phyloP scores from a whole-genome alignment of 305 asterid genomes.

The Nicotiana rustica region DNA sequence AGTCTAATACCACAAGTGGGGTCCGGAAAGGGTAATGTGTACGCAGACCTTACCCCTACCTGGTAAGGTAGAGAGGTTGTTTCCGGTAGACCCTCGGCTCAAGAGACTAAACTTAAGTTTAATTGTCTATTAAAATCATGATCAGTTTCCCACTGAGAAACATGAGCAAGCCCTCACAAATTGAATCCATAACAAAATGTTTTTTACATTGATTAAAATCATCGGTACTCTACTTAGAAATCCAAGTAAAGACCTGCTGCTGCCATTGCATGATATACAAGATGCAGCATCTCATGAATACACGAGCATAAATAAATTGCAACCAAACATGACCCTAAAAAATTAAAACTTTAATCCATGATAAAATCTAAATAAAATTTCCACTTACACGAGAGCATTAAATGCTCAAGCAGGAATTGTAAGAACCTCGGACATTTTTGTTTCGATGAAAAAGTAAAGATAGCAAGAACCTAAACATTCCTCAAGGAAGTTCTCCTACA shows the following conservation, averaged over 20 bases:
- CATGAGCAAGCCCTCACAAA: slow-evolving; percentile 29
- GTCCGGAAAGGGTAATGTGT: not conserved
- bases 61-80: no score
- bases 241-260: not conserved
- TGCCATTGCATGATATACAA: not conserved
- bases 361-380: not conserved
- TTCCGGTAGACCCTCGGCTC: no score
- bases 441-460: no score
- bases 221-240: slow-evolving; percentile 10
- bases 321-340: slow-evolving; percentile 11
- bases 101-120: no score
- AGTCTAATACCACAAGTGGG: no score
- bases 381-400: slow-evolving; percentile 30
- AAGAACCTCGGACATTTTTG: not conserved
- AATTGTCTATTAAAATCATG: not conserved
- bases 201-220: not conserved
- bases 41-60: no score
- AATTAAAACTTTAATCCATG: not conserved
- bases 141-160: slow-evolving; percentile 19
- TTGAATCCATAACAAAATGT: not conserved
- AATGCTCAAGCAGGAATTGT: not conserved
- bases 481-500: slow-evolving; percentile 19
- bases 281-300: not conserved
- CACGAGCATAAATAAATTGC: slow-evolving; percentile 10
- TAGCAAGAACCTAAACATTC: not conserved